Evolutionary conservation across 371 early-diverging fungal genomes (phyloP).

Genomic region (Lichtheimia hyalospora): DNA sequence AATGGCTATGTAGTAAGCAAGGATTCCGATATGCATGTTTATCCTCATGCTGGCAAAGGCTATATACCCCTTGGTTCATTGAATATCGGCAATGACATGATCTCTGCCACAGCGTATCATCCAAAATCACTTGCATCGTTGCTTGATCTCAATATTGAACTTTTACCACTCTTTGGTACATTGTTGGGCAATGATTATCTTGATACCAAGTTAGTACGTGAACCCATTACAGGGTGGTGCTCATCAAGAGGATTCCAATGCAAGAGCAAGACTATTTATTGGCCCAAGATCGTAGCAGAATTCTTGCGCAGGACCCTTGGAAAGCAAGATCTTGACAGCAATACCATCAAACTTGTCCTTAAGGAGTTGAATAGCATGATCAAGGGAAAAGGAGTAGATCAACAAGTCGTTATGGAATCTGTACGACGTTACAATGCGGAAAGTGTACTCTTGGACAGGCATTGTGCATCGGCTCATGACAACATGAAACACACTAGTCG

Average conservation of each 20-base stretch:
- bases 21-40: conserved; percentile 62
- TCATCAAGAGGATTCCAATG: conserved; percentile 16
- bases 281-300: conserved; percentile 35
- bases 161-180: conserved; percentile 54
- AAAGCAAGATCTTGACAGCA: conserved; percentile 9
- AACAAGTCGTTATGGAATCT: conserved; percentile 19
- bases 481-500: conserved; percentile 23
- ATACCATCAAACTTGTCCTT: conserved; percentile 6
- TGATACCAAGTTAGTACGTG: conserved; percentile 21
- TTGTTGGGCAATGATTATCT: conserved; percentile 61
- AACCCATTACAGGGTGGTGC: conserved; percentile 42
- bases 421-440: conserved; percentile 29
- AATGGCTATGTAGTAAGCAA: conserved; percentile 55
- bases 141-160: conserved; percentile 28
- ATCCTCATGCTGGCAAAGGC: conserved; percentile 48
- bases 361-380: neutral
- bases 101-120: conserved; percentile 36
- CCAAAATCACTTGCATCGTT: conserved; percentile 36
- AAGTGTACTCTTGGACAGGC: conserved; percentile 15
- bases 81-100: conserved; percentile 16
- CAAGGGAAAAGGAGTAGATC: conserved; percentile 19
- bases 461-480: neutral
- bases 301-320: conserved; percentile 15
- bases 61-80: conserved; percentile 56
- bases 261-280: conserved; percentile 15